Conservation (phyloP, 106 monocot genomes). For the Acorus calamus region DNA sequence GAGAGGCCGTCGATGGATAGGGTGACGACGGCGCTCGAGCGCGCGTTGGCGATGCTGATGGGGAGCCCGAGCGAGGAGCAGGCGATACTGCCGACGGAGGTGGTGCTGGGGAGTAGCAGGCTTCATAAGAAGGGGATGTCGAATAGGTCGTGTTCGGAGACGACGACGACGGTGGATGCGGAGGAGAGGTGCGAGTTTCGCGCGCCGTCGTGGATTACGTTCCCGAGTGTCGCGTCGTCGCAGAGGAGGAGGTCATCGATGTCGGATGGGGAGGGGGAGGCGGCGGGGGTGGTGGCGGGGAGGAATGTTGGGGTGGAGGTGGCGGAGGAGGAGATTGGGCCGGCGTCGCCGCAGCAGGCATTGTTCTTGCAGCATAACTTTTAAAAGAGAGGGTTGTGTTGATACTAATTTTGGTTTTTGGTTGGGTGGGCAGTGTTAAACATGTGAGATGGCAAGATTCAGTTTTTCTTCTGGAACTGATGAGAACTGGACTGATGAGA, state of each 20-base stretch:
- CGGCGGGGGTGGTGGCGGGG: conserved; percentile 32
- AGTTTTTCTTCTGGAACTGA: no score
- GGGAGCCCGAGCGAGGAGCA: conserved; percentile 83
- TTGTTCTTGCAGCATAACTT: conserved; percentile 98
- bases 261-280: conserved; percentile 61
- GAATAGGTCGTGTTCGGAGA: conserved; percentile 59
- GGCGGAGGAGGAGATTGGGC: conserved; percentile 96
- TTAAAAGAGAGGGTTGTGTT: conserved; percentile 10
- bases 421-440: no score
- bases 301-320: conserved; percentile 26
- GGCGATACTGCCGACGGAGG: conserved; percentile 87
- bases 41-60: conserved; percentile 78
- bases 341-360: conserved; percentile 80
- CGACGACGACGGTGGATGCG: conserved; percentile 37
- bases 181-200: conserved; percentile 70
- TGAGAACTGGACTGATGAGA: no score
- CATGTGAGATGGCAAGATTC: no score
- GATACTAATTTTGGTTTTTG: no score
- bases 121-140: conserved; percentile 86
- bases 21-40: conserved; percentile 81
- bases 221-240: conserved; percentile 89
- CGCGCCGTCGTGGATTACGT: conserved; percentile 97
- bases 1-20: conserved; percentile 95
- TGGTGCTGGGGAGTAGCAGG: conserved; percentile 83
- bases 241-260: conserved; percentile 75